A percentile compares a stretch with the other conserved stretches of the same genome.
These are phyloP conservation scores for Ilyonectria mors-panacis DNA, from an alignment of 2,329 filamentous ascomycete species.

Conservation along the genomic window DNA sequence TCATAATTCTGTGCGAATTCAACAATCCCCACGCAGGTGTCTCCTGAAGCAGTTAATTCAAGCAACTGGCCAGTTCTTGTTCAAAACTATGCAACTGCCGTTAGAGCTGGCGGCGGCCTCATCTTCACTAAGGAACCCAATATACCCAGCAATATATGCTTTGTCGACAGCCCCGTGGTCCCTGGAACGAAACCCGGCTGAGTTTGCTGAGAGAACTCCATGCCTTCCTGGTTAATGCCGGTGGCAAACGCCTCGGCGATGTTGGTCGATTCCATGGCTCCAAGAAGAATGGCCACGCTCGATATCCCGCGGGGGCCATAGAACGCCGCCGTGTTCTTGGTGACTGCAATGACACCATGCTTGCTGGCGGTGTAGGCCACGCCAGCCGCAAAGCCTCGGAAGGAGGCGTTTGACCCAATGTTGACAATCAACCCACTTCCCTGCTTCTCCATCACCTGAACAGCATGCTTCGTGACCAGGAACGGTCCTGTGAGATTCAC, in stretches of 20 bases:
- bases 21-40: too few relatives aligned
- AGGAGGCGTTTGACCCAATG: conserved; percentile 63
- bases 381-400: conserved; percentile 58
- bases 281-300: conserved; percentile 62
- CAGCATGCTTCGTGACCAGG: conserved; percentile 65
- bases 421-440: conserved; percentile 65
- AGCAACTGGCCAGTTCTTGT: conserved; percentile 56
- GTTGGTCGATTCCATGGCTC: conserved; percentile 71
- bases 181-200: conserved; percentile 49
- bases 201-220: conserved; percentile 44
- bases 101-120: conserved; percentile 53
- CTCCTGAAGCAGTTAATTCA: neutral
- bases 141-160: conserved; percentile 60
- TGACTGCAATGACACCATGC: conserved; percentile 68
- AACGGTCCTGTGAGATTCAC: conserved; percentile 71
- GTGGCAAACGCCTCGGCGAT: conserved; percentile 61
- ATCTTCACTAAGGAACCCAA: conserved; percentile 51
- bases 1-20: too few relatives aligned
- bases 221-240: conserved; percentile 54
- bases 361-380: conserved; percentile 68
- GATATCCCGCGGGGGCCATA: conserved; percentile 70
- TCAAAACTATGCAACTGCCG: conserved; percentile 53
- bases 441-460: conserved; percentile 51
- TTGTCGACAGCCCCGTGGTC: conserved; percentile 49
- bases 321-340: conserved; percentile 70